phyloP scores from a whole-genome alignment of 495 filamentous ascomycete genomes.

The Immersiella caudata region DNA sequence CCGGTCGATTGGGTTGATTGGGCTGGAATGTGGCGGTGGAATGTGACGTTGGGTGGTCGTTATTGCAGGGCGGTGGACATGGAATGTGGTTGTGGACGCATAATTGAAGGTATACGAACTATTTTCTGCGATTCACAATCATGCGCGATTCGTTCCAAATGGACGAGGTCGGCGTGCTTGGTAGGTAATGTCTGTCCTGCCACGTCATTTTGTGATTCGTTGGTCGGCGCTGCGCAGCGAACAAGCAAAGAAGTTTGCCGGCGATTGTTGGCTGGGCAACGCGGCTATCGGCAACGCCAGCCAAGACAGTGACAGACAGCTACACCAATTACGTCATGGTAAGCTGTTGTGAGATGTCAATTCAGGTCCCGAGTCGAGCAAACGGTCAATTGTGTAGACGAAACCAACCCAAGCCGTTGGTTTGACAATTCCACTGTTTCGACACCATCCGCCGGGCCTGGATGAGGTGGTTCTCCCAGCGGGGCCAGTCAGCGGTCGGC shows the following conservation, averaged over 20 bases:
- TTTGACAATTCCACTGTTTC: neutral
- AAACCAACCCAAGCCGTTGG: neutral
- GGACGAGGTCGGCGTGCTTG: slow-evolving; percentile 4
- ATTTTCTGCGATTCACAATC: neutral
- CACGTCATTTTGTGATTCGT: slow-evolving; percentile 25
- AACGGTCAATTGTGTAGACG: neutral
- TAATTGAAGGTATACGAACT: neutral
- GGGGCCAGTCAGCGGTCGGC: neutral
- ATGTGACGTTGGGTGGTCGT: neutral
- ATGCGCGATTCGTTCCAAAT: neutral
- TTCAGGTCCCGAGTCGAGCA: neutral
- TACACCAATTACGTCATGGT: slow-evolving; percentile 9
- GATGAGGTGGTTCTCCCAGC: neutral
- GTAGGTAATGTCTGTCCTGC: slow-evolving; percentile 15
- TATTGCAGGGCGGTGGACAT: neutral
- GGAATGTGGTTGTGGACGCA: neutral
- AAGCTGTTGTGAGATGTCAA: neutral
- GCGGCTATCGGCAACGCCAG: slow-evolving; percentile 18
- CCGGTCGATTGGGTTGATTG: neutral
- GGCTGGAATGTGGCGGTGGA: neutral
- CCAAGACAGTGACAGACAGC: neutral
- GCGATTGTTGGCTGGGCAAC: slow-evolving; percentile 48
- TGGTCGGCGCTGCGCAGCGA: slow-evolving; percentile 3
- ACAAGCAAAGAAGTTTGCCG: slow-evolving; percentile 29
- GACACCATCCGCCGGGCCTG: neutral